Conservation (phyloP, 108 stramenopile species). For the Hondaea fermentalgiana region DNA sequence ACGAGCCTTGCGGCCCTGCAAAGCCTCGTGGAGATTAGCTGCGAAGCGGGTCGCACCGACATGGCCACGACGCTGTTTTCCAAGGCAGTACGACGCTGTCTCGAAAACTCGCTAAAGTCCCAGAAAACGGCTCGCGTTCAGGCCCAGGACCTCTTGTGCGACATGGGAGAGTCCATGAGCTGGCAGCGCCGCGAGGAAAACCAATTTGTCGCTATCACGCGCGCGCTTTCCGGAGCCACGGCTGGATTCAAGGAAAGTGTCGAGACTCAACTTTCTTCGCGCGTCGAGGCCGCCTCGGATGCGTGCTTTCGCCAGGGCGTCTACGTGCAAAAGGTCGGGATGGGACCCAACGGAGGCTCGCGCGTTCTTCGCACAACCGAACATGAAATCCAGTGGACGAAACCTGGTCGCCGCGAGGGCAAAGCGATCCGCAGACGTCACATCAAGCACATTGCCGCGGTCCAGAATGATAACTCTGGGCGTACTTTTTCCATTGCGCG, state of each 20-base stretch:
- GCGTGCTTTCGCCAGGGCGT: neutral
- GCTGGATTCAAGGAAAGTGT: neutral
- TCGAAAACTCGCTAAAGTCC: neutral
- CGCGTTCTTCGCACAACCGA: neutral
- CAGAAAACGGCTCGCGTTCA: neutral
- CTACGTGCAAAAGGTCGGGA: conserved; percentile 1
- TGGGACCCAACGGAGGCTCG: neutral
- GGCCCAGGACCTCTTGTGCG: neutral
- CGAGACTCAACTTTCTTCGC: neutral
- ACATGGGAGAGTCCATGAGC: neutral
- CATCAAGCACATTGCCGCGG: neutral
- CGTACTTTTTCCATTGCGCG: neutral
- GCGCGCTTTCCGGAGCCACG: neutral
- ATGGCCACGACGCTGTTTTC: neutral
- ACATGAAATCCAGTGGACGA: neutral
- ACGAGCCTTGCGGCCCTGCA: neutral
- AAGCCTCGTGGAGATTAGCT: neutral
- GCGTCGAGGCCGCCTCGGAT: neutral
- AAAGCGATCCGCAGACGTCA: neutral
- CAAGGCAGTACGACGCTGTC: neutral
- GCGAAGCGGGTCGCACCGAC: neutral
- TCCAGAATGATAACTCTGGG: neutral
- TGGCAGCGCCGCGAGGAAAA: neutral
- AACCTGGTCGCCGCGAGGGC: neutral
- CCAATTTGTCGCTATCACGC: neutral